Evolutionary conservation across 2,329 filamentous ascomycete genomes (phyloP).

Genomic region (Clonostachys solani): DNA sequence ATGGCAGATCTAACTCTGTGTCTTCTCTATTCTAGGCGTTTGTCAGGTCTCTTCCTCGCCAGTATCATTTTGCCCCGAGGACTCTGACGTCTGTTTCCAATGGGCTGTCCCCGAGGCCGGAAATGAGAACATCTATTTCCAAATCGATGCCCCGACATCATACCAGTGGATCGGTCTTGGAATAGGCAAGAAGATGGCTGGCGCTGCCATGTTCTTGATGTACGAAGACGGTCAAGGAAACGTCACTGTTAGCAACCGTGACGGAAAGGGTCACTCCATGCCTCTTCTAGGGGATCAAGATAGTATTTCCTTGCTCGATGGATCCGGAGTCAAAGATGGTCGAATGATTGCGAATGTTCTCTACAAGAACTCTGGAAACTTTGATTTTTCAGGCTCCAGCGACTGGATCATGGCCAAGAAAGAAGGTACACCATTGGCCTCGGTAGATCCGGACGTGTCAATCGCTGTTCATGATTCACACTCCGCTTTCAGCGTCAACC

Average conservation of each 20-base stretch:
- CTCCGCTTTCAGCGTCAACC: conserved; percentile 39
- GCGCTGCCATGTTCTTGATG: conserved; percentile 57
- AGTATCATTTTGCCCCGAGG: neutral
- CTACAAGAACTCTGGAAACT: conserved; percentile 30
- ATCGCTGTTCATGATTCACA: conserved; percentile 44
- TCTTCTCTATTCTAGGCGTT: neutral
- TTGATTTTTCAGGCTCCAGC: conserved; percentile 34
- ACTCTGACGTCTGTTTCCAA: conserved; percentile 43
- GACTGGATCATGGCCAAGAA: conserved; percentile 54
- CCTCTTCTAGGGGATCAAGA: conserved; percentile 39
- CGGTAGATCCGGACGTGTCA: conserved; percentile 26
- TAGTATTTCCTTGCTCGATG: conserved; percentile 48
- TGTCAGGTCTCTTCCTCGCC: neutral
- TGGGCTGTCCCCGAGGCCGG: conserved; percentile 50
- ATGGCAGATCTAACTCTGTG: neutral
- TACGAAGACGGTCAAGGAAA: conserved; percentile 56
- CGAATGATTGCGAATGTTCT: conserved; percentile 57
- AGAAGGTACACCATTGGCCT: conserved; percentile 37
- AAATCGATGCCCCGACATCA: conserved; percentile 48
- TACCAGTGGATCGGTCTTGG: conserved; percentile 58
- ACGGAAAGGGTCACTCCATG: conserved; percentile 38
- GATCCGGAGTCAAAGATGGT: conserved; percentile 48
- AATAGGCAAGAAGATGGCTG: conserved; percentile 49
- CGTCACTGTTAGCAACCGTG: conserved; percentile 56
- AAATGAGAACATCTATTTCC: conserved; percentile 53